phyloP scores from a whole-genome alignment of 345 rosid genomes.

The Nasturtium officinale region DNA sequence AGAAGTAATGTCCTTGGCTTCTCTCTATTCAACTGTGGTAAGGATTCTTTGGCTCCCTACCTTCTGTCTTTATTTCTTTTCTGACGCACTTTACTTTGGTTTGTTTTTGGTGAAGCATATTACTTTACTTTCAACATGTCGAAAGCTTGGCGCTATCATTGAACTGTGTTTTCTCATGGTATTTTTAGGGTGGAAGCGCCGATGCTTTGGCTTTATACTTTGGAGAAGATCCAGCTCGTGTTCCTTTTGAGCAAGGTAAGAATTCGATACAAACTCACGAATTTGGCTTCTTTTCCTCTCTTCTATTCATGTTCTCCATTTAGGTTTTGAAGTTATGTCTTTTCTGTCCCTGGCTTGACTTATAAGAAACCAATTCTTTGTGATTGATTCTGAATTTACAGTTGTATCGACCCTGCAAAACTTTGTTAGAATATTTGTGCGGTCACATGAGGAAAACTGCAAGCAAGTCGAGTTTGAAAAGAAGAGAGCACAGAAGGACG shows the following conservation, averaged over 20 bases:
- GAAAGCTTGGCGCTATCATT: background rate
- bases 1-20: conserved; percentile 73
- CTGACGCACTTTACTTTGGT: conserved; percentile 1
- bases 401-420: conserved; percentile 81
- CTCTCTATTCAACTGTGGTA: conserved; percentile 74
- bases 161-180: conserved; percentile 20
- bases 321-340: conserved; percentile 2
- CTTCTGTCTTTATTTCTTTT: conserved; percentile 21
- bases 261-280: conserved; percentile 18
- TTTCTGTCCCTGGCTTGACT: conserved; percentile 12
- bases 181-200: conserved; percentile 74
- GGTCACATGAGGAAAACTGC: conserved; percentile 77
- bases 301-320: background rate
- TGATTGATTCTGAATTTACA: conserved; percentile 39
- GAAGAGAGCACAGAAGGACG: conserved; percentile 58
- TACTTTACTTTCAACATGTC: background rate
- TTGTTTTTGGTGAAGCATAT: background rate
- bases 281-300: conserved; percentile 11
- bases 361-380: conserved; percentile 15
- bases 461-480: conserved; percentile 68
- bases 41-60: conserved; percentile 25
- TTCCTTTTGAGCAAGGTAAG: conserved; percentile 85
- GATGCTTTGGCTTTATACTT: conserved; percentile 82
- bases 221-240: conserved; percentile 91
- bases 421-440: conserved; percentile 73